phyloP scores from a whole-genome alignment of 129 eudicot species.

The Lactuca sativa region DNA sequence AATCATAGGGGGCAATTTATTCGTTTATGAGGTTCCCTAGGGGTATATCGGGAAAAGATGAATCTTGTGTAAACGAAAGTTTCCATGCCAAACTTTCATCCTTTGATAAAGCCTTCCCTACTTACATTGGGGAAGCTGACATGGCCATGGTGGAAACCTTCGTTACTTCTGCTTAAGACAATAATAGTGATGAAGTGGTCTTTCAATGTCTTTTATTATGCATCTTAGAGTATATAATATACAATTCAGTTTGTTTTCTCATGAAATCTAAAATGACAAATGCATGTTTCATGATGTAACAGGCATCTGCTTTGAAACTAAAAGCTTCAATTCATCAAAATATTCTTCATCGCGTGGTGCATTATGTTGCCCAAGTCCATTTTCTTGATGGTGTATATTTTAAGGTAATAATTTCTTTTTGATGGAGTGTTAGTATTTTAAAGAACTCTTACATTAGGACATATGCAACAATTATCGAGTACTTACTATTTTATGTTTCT shows the following conservation, averaged over 20 bases:
- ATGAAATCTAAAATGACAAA: not conserved
- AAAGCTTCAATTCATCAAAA: slow-evolving; percentile 51
- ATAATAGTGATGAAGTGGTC: slow-evolving; percentile 41
- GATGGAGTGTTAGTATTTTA: not conserved
- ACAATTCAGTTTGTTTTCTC: not conserved
- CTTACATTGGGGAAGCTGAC: slow-evolving; percentile 38
- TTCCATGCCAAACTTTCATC: too few species aligned
- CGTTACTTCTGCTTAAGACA: slow-evolving; percentile 28
- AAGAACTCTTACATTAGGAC: not conserved
- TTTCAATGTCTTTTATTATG: slow-evolving; percentile 9
- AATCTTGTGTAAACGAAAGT: slow-evolving; percentile 31
- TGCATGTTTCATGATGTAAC: slow-evolving; percentile 26
- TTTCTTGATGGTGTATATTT: slow-evolving; percentile 59
- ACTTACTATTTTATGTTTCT: slow-evolving; percentile 10
- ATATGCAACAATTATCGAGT: not conserved
- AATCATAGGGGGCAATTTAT: slow-evolving; percentile 52
- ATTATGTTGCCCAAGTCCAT: too few species aligned
- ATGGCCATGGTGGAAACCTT: slow-evolving; percentile 53
- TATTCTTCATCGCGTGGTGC: slow-evolving; percentile 55
- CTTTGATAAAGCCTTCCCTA: too few species aligned
- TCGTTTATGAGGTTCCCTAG: slow-evolving; percentile 79
- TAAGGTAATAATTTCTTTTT: slow-evolving; percentile 35
- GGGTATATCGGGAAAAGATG: slow-evolving; percentile 40
- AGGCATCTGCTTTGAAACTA: slow-evolving; percentile 52
- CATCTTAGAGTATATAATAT: slow-evolving; percentile 1